A percentile compares a stretch with the other conserved stretches of the same genome.
phyloP scores from a whole-genome alignment of 2,329 filamentous ascomycete genomes.

The Orbilia brochopaga region DNA sequence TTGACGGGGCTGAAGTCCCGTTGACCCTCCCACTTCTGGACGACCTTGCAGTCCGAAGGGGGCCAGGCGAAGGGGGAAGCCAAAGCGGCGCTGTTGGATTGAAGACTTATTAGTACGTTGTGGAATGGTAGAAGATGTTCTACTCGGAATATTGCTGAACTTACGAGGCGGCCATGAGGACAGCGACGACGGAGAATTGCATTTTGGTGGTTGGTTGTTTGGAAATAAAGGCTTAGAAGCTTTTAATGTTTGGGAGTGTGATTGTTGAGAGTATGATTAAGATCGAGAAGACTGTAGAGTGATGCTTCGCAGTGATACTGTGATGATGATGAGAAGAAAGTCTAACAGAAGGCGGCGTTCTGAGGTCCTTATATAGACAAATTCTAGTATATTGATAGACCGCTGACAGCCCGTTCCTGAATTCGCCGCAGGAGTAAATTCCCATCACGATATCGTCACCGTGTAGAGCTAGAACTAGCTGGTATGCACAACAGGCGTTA shows the following conservation, averaged over 20 bases:
- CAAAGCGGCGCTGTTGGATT: too few relatives aligned
- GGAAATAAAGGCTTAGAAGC: slow-evolving; percentile 19
- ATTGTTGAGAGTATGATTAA: not conserved
- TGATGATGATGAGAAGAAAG: slow-evolving; percentile 17
- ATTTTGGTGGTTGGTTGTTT: slow-evolving; percentile 24
- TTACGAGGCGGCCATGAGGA: slow-evolving; percentile 34
- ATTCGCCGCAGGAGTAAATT: not conserved
- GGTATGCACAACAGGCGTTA: not conserved
- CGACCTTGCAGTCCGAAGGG: too few relatives aligned
- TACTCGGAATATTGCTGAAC: slow-evolving; percentile 4
- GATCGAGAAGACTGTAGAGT: not conserved
- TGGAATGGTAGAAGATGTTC: not conserved
- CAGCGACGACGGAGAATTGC: slow-evolving; percentile 34
- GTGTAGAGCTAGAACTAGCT: not conserved
- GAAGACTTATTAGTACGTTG: too few relatives aligned
- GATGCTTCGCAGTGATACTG: slow-evolving; percentile 6
- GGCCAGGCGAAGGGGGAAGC: too few relatives aligned
- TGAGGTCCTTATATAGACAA: slow-evolving; percentile 33
- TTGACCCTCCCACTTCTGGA: too few relatives aligned
- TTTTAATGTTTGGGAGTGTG: slow-evolving; percentile 18
- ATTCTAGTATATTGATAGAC: not conserved
- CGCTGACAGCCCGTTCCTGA: not conserved
- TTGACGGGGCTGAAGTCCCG: too few relatives aligned
- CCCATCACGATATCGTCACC: slow-evolving; percentile 11
- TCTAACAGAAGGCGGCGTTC: slow-evolving; percentile 4